Percentiles rank a stretch among this genome's conserved stretches.
Conservation (phyloP, 345 rosid genomes). For the Ricinus communis region DNA sequence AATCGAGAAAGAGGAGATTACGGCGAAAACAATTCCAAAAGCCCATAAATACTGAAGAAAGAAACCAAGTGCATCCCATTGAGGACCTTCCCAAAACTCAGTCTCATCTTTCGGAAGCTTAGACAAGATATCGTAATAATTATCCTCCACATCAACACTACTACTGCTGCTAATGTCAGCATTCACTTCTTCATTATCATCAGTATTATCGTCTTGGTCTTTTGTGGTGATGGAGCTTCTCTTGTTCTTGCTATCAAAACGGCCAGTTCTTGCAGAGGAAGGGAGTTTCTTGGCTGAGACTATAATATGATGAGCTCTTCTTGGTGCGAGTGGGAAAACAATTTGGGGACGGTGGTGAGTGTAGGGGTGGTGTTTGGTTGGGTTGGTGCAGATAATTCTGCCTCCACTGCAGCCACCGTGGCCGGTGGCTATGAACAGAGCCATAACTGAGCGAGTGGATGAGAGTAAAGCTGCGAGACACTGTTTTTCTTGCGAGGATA, state of each 20-base stretch:
- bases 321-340: slow-evolving; percentile 20
- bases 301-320: slow-evolving; percentile 27
- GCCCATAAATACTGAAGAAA: slow-evolving; percentile 88
- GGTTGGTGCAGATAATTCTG: slow-evolving; percentile 33
- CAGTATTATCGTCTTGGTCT: slow-evolving; percentile 32
- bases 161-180: slow-evolving; percentile 27
- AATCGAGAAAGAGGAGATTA: slow-evolving; percentile 12
- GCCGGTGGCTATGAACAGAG: slow-evolving; percentile 47
- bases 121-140: slow-evolving; percentile 30
- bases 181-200: slow-evolving; percentile 15
- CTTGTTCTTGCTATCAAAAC: slow-evolving; percentile 65
- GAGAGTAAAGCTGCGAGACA: slow-evolving; percentile 1
- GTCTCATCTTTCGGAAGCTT: slow-evolving; percentile 63
- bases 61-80: slow-evolving; percentile 87
- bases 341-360: slow-evolving; percentile 23
- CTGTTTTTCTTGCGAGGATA: slow-evolving; percentile 1
- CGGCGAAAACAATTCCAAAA: slow-evolving; percentile 81
- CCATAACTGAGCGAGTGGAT: slow-evolving; percentile 45
- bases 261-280: slow-evolving; percentile 50
- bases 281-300: slow-evolving; percentile 58
- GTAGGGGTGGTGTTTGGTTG: slow-evolving; percentile 17
- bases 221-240: slow-evolving; percentile 44
- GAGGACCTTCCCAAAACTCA: slow-evolving; percentile 77
- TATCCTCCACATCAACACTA: slow-evolving; percentile 25
- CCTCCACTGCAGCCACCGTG: slow-evolving; percentile 37